A percentile compares a stretch with the other conserved stretches of the same genome.
These are phyloP conservation scores for Botrytis tulipae DNA, from an alignment of 2,329 filamentous ascomycete species.

Conservation along the genomic window DNA sequence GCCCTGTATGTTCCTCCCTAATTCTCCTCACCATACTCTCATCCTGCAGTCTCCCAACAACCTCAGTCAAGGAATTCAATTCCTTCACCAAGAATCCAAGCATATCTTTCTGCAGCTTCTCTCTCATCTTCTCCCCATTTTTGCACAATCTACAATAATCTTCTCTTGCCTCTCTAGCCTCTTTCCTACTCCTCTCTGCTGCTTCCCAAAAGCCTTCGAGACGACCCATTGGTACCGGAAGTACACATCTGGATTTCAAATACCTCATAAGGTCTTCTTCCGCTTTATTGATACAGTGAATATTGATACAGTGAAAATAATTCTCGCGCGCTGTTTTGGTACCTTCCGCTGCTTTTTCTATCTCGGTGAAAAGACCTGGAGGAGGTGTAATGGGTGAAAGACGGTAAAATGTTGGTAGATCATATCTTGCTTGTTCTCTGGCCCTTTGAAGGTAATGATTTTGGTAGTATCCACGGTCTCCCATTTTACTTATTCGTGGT, in stretches of 20 bases:
- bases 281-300: not conserved
- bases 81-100: not conserved
- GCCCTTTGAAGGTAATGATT: too few relatives aligned
- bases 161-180: not conserved
- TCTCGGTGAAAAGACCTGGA: not conserved
- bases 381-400: not conserved
- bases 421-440: not conserved
- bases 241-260: not conserved
- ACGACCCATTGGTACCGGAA: not conserved
- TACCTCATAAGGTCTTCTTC: not conserved
- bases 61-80: not conserved
- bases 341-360: not conserved
- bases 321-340: not conserved
- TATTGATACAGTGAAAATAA: not conserved
- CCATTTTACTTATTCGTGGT: not conserved
- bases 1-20: not conserved
- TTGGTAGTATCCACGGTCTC: not conserved
- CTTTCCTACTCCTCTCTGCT: not conserved
- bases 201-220: not conserved
- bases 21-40: not conserved
- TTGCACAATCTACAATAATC: not conserved
- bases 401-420: not conserved
- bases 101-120: not conserved
- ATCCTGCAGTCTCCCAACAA: not conserved
- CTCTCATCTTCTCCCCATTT: not conserved